Evolutionary conservation across 805 yeast genomes (phyloP).

Genomic region (Ogataea naganishii): DNA sequence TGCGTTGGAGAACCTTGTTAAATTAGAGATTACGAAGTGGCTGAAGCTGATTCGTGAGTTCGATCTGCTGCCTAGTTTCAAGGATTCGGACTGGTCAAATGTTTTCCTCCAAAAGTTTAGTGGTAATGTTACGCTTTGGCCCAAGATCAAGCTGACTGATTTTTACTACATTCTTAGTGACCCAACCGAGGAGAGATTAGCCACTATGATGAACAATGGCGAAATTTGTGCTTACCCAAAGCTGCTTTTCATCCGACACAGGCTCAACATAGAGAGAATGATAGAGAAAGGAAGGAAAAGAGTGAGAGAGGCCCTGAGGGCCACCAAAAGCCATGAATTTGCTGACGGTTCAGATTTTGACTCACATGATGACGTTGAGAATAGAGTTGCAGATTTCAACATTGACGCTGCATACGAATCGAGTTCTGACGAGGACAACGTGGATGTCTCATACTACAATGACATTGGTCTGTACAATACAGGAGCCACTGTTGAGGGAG

Average conservation of each 20-base stretch:
- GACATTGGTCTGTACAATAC: too few species aligned
- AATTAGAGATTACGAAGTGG: conserved; percentile 74
- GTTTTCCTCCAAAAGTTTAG: conserved; percentile 67
- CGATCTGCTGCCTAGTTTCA: conserved; percentile 57
- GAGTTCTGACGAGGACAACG: too few species aligned
- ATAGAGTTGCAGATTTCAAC: too few species aligned
- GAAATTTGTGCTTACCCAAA: conserved; percentile 61
- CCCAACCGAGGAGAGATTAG: conserved; percentile 53
- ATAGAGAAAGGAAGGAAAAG: conserved; percentile 42
- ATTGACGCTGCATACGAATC: too few species aligned
- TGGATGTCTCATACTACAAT: too few species aligned
- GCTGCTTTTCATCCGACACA: conserved; percentile 52
- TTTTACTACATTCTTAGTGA: conserved; percentile 58
- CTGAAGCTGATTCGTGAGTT: conserved; percentile 54
- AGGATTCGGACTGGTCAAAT: conserved; percentile 76
- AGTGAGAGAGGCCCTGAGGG: conserved; percentile 8
- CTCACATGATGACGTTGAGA: too few species aligned
- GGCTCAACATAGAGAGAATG: conserved; percentile 56
- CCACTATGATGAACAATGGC: conserved; percentile 49
- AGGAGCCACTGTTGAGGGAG: too few species aligned
- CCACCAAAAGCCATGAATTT: conserved; percentile 4
- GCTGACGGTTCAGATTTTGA: too few species aligned
- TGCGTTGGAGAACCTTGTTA: conserved; percentile 60
- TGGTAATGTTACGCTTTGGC: conserved; percentile 74
- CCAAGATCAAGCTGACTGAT: conserved; percentile 50